These are phyloP conservation scores for Kodamaea kakaduensis DNA, from an alignment of 805 yeast species.

Conservation along the genomic window DNA sequence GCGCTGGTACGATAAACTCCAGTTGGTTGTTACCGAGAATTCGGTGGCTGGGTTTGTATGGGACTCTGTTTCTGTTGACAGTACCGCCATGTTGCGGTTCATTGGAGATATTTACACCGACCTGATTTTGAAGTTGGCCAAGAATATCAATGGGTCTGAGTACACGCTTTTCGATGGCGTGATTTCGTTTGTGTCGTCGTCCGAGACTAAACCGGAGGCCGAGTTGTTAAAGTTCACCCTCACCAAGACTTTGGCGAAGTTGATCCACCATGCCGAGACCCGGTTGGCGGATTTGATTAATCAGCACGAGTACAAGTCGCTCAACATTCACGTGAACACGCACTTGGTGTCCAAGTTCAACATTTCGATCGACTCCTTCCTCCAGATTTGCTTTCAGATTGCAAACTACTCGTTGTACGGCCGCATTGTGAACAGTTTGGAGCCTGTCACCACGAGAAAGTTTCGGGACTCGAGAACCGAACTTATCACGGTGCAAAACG, in stretches of 20 bases:
- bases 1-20: slow-evolving; percentile 58
- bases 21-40: slow-evolving; percentile 49
- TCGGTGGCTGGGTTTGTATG: slow-evolving; percentile 58
- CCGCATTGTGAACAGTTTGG: slow-evolving; percentile 44
- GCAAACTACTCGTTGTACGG: slow-evolving; percentile 56
- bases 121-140: slow-evolving; percentile 51
- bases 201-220: slow-evolving; percentile 37
- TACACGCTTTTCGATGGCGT: slow-evolving; percentile 48
- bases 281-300: slow-evolving; percentile 54
- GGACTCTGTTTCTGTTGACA: slow-evolving; percentile 57
- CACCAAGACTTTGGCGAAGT: slow-evolving; percentile 44
- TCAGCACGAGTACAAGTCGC: slow-evolving; percentile 53
- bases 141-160: slow-evolving; percentile 54
- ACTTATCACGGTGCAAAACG: slow-evolving; percentile 61
- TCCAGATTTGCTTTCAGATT: slow-evolving; percentile 51
- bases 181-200: slow-evolving; percentile 34
- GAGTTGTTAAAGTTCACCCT: slow-evolving; percentile 29
- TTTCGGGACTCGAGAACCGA: slow-evolving; percentile 70
- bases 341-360: slow-evolving; percentile 37
- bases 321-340: slow-evolving; percentile 33
- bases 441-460: slow-evolving; percentile 63
- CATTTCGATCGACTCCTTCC: slow-evolving; percentile 46
- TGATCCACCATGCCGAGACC: slow-evolving; percentile 54
- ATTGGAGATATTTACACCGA: slow-evolving; percentile 58
- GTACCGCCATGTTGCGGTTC: slow-evolving; percentile 53